phyloP scores from a whole-genome alignment of 805 yeast species.

The Wilhelminamyces savonicus region DNA sequence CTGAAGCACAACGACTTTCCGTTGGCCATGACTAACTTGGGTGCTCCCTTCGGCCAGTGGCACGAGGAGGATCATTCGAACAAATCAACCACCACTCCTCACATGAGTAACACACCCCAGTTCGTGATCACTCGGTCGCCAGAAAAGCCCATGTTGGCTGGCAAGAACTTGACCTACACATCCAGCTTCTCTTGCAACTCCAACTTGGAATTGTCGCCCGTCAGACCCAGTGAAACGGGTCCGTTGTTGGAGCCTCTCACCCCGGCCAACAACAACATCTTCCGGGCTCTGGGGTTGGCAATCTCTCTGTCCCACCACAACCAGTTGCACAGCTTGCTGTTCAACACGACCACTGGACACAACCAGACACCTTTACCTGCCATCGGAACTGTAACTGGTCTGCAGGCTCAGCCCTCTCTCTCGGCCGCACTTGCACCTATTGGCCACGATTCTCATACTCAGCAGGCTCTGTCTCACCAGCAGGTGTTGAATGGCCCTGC shows the following conservation, averaged over 20 bases:
- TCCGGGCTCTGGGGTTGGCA: too few species aligned
- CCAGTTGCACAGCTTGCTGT: too few species aligned
- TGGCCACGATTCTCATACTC: too few species aligned
- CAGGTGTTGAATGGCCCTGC: too few species aligned
- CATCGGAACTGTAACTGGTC: too few species aligned
- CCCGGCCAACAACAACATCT: constrained; percentile 33
- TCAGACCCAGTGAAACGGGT: constrained; percentile 53
- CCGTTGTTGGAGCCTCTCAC: constrained; percentile 62
- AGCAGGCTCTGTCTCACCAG: too few species aligned
- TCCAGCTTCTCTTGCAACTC: constrained; percentile 64
- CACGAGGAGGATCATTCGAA: constrained; percentile 7
- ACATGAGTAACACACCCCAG: constrained; percentile 11
- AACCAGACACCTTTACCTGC: too few species aligned
- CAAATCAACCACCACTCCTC: constrained; percentile 5
- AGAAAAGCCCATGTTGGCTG: constrained; percentile 33
- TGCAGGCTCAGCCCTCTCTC: too few species aligned
- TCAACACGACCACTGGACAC: too few species aligned
- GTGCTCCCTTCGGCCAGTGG: constrained; percentile 6
- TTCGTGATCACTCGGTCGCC: constrained; percentile 30
- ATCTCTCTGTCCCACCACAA: too few species aligned
- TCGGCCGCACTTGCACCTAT: too few species aligned
- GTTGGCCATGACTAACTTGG: constrained; percentile 6
- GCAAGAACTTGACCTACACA: constrained; percentile 44
- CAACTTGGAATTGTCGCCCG: constrained; percentile 58
- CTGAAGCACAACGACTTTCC: constrained; percentile 3